phyloP scores from a whole-genome alignment of 768 basidiomycete species.

The Auriscalpium vulgare region DNA sequence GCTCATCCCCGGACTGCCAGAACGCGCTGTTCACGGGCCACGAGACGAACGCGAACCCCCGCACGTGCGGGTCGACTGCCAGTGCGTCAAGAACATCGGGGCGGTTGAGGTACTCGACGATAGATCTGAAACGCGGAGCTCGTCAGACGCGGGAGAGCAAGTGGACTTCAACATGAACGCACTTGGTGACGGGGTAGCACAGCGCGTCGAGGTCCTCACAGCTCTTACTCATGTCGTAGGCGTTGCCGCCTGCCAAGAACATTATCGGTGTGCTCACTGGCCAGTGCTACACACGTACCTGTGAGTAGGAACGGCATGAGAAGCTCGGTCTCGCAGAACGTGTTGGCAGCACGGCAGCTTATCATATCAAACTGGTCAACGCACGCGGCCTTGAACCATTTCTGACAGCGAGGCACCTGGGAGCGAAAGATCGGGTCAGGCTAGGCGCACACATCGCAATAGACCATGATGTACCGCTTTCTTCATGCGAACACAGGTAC shows the following conservation, averaged over 20 bases:
- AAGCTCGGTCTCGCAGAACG: conserved; percentile 30
- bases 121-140: conserved; percentile 31
- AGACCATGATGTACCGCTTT: conserved; percentile 23
- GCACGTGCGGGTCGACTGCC: conserved; percentile 48
- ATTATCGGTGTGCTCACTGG: conserved; percentile 9
- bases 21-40: conserved; percentile 43
- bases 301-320: conserved; percentile 19
- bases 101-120: conserved; percentile 54
- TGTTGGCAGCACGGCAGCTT: conserved; percentile 32
- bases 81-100: conserved; percentile 44
- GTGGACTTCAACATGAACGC: neutral
- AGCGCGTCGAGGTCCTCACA: conserved; percentile 45
- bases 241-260: conserved; percentile 35
- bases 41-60: conserved; percentile 34
- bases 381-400: conserved; percentile 31
- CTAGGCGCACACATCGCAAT: neutral
- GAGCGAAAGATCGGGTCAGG: neutral
- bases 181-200: conserved; percentile 53
- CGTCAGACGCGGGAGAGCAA: neutral
- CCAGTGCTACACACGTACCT: conserved; percentile 18
- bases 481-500: conserved; percentile 37
- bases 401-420: conserved; percentile 38
- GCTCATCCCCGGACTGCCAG: conserved; percentile 30
- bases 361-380: conserved; percentile 36
- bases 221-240: conserved; percentile 61